A percentile compares a stretch with the other conserved stretches of the same genome.
These are phyloP conservation scores for Phytophthora palmivora DNA, from an alignment of 352 stramenopile species.

Conservation along the genomic window DNA sequence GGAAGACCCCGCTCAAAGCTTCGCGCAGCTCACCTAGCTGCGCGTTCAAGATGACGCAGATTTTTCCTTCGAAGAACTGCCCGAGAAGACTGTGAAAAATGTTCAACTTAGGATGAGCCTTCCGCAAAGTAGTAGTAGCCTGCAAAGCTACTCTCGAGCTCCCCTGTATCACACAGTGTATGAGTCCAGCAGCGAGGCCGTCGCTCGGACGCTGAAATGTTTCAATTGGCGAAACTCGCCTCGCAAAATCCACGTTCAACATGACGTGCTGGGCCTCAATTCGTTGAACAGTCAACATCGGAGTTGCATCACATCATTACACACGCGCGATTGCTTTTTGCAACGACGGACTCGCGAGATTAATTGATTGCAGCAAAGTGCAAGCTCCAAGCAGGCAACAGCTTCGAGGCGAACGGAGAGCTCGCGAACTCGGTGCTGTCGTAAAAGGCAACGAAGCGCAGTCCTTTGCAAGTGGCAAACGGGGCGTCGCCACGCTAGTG, in stretches of 20 bases:
- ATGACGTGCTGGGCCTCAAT: not conserved
- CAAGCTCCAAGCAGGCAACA: conserved; percentile 1
- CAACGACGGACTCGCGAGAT: not conserved
- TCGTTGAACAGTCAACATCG: conserved; percentile 24
- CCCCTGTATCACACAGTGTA: too few relatives aligned
- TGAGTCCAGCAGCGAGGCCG: conserved; percentile 11
- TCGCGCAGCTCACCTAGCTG: conserved; percentile 8
- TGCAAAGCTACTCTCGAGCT: not conserved
- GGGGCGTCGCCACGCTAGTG: conserved; percentile 11
- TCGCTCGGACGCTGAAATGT: conserved; percentile 15
- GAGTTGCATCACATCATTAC: conserved; percentile 16
- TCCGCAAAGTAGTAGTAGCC: not conserved
- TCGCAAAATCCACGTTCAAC: not conserved
- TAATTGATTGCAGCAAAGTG: conserved; percentile 5
- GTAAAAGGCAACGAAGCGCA: not conserved
- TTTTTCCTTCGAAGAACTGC: conserved; percentile 11
- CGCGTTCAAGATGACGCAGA: not conserved
- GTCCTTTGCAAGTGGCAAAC: not conserved
- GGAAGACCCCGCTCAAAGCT: conserved; percentile 12
- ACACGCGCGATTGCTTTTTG: not conserved
- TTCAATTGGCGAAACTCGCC: conserved; percentile 21
- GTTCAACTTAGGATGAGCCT: conserved; percentile 14
- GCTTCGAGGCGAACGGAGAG: not conserved
- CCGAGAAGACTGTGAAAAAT: conserved; percentile 1
- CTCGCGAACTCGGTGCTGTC: not conserved